Evolutionary conservation across 2,329 filamentous ascomycete genomes (phyloP).

Genomic region (Scorias spongiosa): DNA sequence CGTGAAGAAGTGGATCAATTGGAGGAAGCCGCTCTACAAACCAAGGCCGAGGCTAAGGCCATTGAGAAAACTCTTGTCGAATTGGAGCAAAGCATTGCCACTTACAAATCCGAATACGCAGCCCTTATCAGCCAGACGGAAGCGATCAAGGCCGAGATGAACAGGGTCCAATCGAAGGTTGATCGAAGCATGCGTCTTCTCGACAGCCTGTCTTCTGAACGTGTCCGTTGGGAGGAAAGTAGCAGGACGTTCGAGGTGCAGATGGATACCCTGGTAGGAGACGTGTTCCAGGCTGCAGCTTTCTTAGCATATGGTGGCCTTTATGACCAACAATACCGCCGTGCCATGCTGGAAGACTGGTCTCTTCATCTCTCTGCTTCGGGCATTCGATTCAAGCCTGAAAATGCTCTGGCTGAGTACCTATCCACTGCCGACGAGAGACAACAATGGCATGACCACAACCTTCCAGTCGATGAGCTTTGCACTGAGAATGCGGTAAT

Average conservation of each 20-base stretch:
- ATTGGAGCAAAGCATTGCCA: conserved; percentile 80
- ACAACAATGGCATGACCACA: conserved; percentile 86
- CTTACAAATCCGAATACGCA: conserved; percentile 92
- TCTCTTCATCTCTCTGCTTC: conserved; percentile 81
- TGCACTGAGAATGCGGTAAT: conserved; percentile 98
- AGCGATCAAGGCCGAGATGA: conserved; percentile 95
- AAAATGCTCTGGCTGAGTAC: conserved; percentile 91
- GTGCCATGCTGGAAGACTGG: conserved; percentile 97
- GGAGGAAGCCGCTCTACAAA: conserved; percentile 77
- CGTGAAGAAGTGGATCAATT: conserved; percentile 78
- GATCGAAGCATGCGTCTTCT: conserved; percentile 88
- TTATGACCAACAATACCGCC: conserved; percentile 95
- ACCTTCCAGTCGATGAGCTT: conserved; percentile 84
- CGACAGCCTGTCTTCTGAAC: conserved; percentile 87
- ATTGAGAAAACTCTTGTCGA: conserved; percentile 75
- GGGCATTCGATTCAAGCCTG: conserved; percentile 83
- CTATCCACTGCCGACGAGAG: conserved; percentile 92
- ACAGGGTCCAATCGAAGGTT: conserved; percentile 91
- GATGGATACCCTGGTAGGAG: conserved; percentile 88
- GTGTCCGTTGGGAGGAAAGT: conserved; percentile 85
- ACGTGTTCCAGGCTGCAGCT: conserved; percentile 88
- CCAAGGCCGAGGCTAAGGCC: conserved; percentile 81
- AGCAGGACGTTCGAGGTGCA: conserved; percentile 98
- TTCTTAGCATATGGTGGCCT: conserved; percentile 95
- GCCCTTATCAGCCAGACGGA: conserved; percentile 92